These are phyloP conservation scores for Phyllosticta citribraziliensis DNA, from an alignment of 2,329 filamentous ascomycete genomes.

Conservation along the genomic window DNA sequence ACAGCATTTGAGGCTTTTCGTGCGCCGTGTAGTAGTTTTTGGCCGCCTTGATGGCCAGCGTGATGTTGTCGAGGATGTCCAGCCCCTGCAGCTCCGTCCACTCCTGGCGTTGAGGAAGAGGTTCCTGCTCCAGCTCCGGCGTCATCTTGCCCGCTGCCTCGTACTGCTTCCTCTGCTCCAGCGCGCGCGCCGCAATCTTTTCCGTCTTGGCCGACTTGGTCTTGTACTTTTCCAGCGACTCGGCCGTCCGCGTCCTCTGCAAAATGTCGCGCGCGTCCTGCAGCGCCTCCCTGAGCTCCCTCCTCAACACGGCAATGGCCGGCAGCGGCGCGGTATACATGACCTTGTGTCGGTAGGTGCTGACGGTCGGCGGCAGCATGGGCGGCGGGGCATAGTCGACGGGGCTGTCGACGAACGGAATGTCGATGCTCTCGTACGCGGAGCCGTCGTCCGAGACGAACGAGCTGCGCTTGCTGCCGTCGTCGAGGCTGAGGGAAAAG, in stretches of 20 bases:
- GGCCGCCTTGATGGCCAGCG: slow-evolving; percentile 87
- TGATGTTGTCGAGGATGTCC: slow-evolving; percentile 85
- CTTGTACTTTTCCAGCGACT: slow-evolving; percentile 14
- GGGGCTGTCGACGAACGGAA: slow-evolving; percentile 42
- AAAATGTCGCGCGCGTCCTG: slow-evolving; percentile 60
- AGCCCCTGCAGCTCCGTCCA: slow-evolving; percentile 87
- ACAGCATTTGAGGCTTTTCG: slow-evolving; percentile 73
- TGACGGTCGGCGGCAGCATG: slow-evolving; percentile 93
- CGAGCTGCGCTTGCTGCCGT: slow-evolving; percentile 1
- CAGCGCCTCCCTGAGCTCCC: slow-evolving; percentile 57
- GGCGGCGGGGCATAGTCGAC: slow-evolving; percentile 54
- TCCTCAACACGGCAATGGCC: slow-evolving; percentile 67
- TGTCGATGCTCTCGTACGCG: slow-evolving; percentile 14
- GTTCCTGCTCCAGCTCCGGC: slow-evolving; percentile 23
- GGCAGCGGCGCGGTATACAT: slow-evolving; percentile 77
- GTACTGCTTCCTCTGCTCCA: slow-evolving; percentile 30
- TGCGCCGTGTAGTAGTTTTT: slow-evolving; percentile 96
- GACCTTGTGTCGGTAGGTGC: slow-evolving; percentile 83
- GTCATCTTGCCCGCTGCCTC: slow-evolving; percentile 6
- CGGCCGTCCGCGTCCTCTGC: slow-evolving; percentile 42
- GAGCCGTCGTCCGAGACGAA: slow-evolving; percentile 15
- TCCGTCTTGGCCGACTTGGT: slow-evolving; percentile 8
- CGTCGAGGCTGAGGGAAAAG: neutral
- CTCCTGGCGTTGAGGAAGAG: slow-evolving; percentile 35
- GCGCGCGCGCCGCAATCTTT: slow-evolving; percentile 12